Percentiles rank a stretch among this genome's conserved stretches.
These are phyloP conservation scores for Bombardia bombarda DNA, from an alignment of 495 filamentous ascomycete genomes.

Conservation along the genomic window DNA sequence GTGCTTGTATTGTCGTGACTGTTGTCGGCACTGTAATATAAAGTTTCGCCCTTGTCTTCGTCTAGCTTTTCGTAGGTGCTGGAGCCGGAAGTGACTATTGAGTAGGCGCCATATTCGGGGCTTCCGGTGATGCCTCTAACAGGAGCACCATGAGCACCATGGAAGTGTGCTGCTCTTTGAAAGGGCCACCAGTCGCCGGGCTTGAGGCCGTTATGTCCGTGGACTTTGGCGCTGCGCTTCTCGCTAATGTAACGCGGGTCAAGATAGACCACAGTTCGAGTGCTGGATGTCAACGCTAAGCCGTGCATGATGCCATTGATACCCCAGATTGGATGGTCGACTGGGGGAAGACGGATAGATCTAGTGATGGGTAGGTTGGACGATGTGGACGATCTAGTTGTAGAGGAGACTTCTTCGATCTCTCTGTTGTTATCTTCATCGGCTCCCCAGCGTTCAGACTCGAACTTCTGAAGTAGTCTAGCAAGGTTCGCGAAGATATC, in stretches of 20 bases:
- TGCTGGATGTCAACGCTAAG: slow-evolving; percentile 11
- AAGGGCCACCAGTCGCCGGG: slow-evolving; percentile 46
- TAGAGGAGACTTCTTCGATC: not conserved
- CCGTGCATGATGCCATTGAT: slow-evolving; percentile 33
- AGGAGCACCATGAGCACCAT: slow-evolving; percentile 41
- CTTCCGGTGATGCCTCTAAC: slow-evolving; percentile 40
- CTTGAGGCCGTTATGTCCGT: slow-evolving; percentile 36
- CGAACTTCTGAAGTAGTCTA: not conserved
- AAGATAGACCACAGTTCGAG: slow-evolving; percentile 11
- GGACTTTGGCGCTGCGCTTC: slow-evolving; percentile 21
- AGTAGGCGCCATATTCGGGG: slow-evolving; percentile 30
- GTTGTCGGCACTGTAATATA: slow-evolving; percentile 42
- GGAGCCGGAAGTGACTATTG: slow-evolving; percentile 31
- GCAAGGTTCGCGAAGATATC: not conserved
- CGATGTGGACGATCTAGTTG: not conserved
- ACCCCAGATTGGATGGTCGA: slow-evolving; percentile 23
- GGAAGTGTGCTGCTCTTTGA: slow-evolving; percentile 37
- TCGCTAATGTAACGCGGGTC: slow-evolving; percentile 14
- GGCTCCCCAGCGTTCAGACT: not conserved
- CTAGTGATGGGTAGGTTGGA: not conserved
- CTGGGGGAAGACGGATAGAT: slow-evolving; percentile 7
- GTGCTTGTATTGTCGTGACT: slow-evolving; percentile 20
- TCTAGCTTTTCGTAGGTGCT: slow-evolving; percentile 39
- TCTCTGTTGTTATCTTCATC: not conserved
- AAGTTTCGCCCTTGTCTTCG: slow-evolving; percentile 30